Conservation (phyloP, 331 rosid genomes). For the Arachis monticola region DNA sequence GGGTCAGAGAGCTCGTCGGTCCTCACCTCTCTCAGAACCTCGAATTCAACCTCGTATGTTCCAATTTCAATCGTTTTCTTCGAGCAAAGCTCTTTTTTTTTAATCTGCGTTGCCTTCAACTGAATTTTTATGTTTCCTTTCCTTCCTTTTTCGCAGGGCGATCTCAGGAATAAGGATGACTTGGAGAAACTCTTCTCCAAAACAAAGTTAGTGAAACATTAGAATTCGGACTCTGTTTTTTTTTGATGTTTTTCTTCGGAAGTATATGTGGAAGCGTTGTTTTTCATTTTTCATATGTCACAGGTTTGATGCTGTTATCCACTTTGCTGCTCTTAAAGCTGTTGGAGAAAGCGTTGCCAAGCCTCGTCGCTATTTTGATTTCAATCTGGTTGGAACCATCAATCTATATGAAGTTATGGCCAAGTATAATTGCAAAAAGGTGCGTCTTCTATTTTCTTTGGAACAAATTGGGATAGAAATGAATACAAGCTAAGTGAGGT, state of each 20-base stretch:
- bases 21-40: slow-evolving; percentile 69
- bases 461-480: not conserved
- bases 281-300: not conserved
- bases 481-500: not conserved
- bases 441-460: slow-evolving; percentile 7
- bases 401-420: slow-evolving; percentile 83
- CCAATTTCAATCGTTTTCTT: not conserved
- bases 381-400: slow-evolving; percentile 77
- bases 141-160: slow-evolving; percentile 55
- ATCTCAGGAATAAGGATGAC: slow-evolving; percentile 72
- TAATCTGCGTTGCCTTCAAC: not conserved
- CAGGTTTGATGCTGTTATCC: slow-evolving; percentile 90
- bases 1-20: slow-evolving; percentile 71
- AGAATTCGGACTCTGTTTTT: not conserved
- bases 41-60: slow-evolving; percentile 59
- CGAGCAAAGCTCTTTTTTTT: not conserved
- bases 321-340: slow-evolving; percentile 90
- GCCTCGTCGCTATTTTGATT: slow-evolving; percentile 75
- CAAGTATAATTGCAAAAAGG: slow-evolving; percentile 80
- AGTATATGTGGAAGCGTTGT: not conserved
- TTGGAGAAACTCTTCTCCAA: slow-evolving; percentile 75
- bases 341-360: slow-evolving; percentile 82
- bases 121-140: not conserved
- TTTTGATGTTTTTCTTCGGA: not conserved
- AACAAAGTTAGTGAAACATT: slow-evolving; percentile 46